Percentiles rank a stretch among this genome's conserved stretches.
These are phyloP conservation scores for Elongisporangium prolatum DNA, from an alignment of 352 stramenopile genomes.

Conservation along the genomic window DNA sequence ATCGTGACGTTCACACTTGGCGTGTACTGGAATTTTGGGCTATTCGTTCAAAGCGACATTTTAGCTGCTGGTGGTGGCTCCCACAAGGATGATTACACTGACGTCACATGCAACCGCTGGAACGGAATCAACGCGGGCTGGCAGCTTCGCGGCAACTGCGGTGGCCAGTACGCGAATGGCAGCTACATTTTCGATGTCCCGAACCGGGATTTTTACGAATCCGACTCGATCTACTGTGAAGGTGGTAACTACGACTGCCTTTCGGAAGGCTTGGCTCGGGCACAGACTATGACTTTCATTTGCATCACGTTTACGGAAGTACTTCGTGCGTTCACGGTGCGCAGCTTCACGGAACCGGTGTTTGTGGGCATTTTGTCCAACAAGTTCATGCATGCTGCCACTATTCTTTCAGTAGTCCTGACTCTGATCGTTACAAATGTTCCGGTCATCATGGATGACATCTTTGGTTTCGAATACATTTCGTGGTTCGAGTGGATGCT, in stretches of 20 bases:
- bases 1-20: conserved; percentile 49
- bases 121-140: conserved; percentile 15
- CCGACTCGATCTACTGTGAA: conserved; percentile 13
- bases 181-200: conserved; percentile 16
- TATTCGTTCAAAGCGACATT: conserved; percentile 45
- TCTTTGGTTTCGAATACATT: conserved; percentile 53
- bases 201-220: conserved; percentile 5
- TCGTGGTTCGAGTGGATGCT: conserved; percentile 41
- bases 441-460: conserved; percentile 34
- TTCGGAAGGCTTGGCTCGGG: conserved; percentile 17
- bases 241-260: conserved; percentile 27
- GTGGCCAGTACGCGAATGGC: conserved; percentile 9
- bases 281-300: conserved; percentile 33
- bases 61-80: conserved; percentile 36
- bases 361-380: conserved; percentile 22
- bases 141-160: conserved; percentile 24
- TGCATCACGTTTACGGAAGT: conserved; percentile 24
- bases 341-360: conserved; percentile 21
- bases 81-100: conserved; percentile 13
- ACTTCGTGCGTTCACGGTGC: conserved; percentile 29
- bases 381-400: conserved; percentile 19
- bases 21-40: conserved; percentile 72
- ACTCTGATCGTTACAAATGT: conserved; percentile 39
- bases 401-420: conserved; percentile 16
- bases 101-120: conserved; percentile 23